Conservation (phyloP, 306 rosid species). For the Hippophae rhamnoides region DNA sequence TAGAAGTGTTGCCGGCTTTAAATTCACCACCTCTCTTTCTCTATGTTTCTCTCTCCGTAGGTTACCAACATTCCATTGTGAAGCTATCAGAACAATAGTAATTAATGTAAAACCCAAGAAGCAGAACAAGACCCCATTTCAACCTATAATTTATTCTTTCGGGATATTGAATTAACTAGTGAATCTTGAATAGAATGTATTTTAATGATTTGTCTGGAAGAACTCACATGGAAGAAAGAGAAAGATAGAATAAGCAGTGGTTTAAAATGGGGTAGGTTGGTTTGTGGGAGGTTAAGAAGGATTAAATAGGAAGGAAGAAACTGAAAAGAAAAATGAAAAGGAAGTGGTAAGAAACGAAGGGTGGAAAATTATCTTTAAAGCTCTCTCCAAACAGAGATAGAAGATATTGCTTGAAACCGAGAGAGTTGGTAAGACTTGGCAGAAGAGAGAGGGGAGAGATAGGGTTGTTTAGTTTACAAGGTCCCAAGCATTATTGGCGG, state of each 20-base stretch:
- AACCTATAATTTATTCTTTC: constrained; percentile 32
- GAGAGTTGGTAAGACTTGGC: constrained; percentile 21
- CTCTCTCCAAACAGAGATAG: background rate
- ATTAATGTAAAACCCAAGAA: constrained; percentile 54
- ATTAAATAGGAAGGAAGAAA: constrained; percentile 13
- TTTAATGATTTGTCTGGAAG: constrained; percentile 35
- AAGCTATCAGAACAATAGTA: constrained; percentile 48
- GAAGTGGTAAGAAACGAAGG: constrained; percentile 56
- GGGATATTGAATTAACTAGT: constrained; percentile 24
- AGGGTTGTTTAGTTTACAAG: constrained; percentile 56
- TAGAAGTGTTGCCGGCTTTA: constrained; percentile 18
- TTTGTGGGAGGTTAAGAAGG: constrained; percentile 1
- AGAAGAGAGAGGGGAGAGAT: constrained; percentile 15
- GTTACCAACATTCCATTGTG: constrained; percentile 65
- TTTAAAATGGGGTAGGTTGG: constrained; percentile 3
- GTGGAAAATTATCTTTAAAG: constrained; percentile 31
- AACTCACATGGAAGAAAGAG: constrained; percentile 7
- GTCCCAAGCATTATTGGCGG: constrained; percentile 91
- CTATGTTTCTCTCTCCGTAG: constrained; percentile 11
- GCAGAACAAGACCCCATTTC: constrained; percentile 56
- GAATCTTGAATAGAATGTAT: constrained; percentile 36
- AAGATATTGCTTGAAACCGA: constrained; percentile 28
- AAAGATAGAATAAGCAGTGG: constrained; percentile 15
- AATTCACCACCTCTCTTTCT: constrained; percentile 24
- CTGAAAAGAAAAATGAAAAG: constrained; percentile 3